phyloP scores from a whole-genome alignment of 352 stramenopile species.

The Phytophthora ramorum region DNA sequence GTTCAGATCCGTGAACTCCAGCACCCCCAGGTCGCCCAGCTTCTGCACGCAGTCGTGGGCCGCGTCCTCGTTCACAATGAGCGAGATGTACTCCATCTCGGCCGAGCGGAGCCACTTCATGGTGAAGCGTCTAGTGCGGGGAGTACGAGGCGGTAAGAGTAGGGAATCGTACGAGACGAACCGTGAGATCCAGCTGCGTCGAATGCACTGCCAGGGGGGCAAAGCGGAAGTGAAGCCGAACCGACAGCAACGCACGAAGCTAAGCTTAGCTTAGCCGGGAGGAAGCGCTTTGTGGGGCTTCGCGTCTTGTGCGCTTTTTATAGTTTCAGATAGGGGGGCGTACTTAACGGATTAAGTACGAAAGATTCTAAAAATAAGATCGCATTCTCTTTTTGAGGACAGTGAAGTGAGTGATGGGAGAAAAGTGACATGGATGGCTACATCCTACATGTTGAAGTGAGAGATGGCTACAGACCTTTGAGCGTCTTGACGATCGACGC shows the following conservation, averaged over 20 bases:
- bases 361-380: constrained; percentile 3
- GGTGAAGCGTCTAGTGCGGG: neutral
- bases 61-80: constrained; percentile 98
- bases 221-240: constrained; percentile 29
- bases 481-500: neutral
- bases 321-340: neutral
- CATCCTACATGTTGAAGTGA: neutral
- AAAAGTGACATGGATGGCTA: neutral
- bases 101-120: constrained; percentile 98
- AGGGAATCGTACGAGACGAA: neutral
- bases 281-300: neutral
- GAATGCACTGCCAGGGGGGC: constrained; percentile 2
- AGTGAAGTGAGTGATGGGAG: neutral
- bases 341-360: neutral
- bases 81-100: constrained; percentile 99
- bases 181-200: constrained; percentile 4
- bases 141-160: neutral
- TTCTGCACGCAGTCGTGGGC: constrained; percentile 97
- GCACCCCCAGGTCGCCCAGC: constrained; percentile 95
- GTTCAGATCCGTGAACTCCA: constrained; percentile 99
- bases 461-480: neutral
- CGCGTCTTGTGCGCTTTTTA: neutral
- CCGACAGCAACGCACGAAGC: constrained; percentile 3
- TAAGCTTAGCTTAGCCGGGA: constrained; percentile 19
- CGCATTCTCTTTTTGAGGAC: neutral